These are phyloP conservation scores for Rosa chinensis DNA, from an alignment of 306 rosid genomes.

Conservation along the genomic window DNA sequence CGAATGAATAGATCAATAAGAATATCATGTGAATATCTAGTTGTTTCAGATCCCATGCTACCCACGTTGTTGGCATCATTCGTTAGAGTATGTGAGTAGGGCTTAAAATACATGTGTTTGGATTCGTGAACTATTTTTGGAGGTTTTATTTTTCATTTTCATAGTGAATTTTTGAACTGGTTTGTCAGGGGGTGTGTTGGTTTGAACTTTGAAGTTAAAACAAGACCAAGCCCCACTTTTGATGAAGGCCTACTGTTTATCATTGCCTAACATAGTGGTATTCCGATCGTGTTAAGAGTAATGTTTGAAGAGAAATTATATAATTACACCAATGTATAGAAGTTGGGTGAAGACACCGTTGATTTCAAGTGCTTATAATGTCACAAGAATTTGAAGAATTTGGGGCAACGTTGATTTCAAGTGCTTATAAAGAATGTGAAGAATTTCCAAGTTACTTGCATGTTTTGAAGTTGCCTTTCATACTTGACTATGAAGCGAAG, in stretches of 20 bases:
- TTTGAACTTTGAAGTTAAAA: slow-evolving; percentile 63
- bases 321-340: slow-evolving; percentile 49
- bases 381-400: slow-evolving; percentile 32
- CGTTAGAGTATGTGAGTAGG: slow-evolving; percentile 21
- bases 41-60: slow-evolving; percentile 19
- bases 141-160: slow-evolving; percentile 31
- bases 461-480: slow-evolving; percentile 66
- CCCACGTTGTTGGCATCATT: slow-evolving; percentile 1
- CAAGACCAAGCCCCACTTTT: slow-evolving; percentile 95
- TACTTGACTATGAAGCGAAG: slow-evolving; percentile 79
- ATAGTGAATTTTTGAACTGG: slow-evolving; percentile 75
- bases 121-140: slow-evolving; percentile 23
- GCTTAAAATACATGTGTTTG: slow-evolving; percentile 29
- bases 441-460: slow-evolving; percentile 79
- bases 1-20: slow-evolving; percentile 27
- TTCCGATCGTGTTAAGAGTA: slow-evolving; percentile 62
- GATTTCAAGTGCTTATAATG: slow-evolving; percentile 64
- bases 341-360: slow-evolving; percentile 33
- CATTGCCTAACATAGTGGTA: slow-evolving; percentile 76
- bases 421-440: slow-evolving; percentile 71
- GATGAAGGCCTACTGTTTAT: slow-evolving; percentile 80
- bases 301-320: slow-evolving; percentile 63
- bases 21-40: not conserved
- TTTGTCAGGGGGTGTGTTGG: slow-evolving; percentile 99
- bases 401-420: slow-evolving; percentile 65